These are phyloP conservation scores for Ophiostoma sp. DNA, from an alignment of 2,329 filamentous ascomycete genomes.

Conservation along the genomic window DNA sequence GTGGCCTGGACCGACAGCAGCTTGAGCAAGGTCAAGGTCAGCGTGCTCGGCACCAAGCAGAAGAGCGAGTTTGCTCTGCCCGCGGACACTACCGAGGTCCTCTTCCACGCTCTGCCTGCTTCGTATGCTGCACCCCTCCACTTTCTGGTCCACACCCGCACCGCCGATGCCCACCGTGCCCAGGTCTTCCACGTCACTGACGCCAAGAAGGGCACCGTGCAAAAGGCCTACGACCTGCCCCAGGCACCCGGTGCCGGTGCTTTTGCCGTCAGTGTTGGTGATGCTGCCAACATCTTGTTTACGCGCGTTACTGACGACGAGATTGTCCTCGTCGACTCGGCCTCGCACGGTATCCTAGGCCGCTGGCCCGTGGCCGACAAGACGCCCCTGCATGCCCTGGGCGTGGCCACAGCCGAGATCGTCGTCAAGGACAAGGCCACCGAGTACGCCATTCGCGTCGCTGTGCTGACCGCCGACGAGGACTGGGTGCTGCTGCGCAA, in stretches of 20 bases:
- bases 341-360: constrained; percentile 68
- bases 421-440: constrained; percentile 53
- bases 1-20: constrained; percentile 63
- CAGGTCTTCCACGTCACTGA: constrained; percentile 76
- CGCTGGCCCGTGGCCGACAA: constrained; percentile 57
- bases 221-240: constrained; percentile 76
- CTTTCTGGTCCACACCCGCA: constrained; percentile 78
- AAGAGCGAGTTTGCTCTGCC: constrained; percentile 37
- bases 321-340: constrained; percentile 66
- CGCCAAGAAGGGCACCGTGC: constrained; percentile 59
- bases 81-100: constrained; percentile 16
- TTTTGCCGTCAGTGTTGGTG: constrained; percentile 67
- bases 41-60: constrained; percentile 58
- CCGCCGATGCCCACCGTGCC: constrained; percentile 52
- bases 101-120: constrained; percentile 29
- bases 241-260: constrained; percentile 63
- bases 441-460: constrained; percentile 72
- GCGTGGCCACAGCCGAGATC: constrained; percentile 58
- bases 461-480: constrained; percentile 58
- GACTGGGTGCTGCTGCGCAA: constrained; percentile 84
- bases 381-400: constrained; percentile 38
- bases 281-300: constrained; percentile 63
- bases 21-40: constrained; percentile 58
- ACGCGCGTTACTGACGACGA: constrained; percentile 73
- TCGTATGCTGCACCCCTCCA: constrained; percentile 55